These are phyloP conservation scores for Euphrasia confusa DNA, from an alignment of 257 asterid genomes.

Conservation along the genomic window DNA sequence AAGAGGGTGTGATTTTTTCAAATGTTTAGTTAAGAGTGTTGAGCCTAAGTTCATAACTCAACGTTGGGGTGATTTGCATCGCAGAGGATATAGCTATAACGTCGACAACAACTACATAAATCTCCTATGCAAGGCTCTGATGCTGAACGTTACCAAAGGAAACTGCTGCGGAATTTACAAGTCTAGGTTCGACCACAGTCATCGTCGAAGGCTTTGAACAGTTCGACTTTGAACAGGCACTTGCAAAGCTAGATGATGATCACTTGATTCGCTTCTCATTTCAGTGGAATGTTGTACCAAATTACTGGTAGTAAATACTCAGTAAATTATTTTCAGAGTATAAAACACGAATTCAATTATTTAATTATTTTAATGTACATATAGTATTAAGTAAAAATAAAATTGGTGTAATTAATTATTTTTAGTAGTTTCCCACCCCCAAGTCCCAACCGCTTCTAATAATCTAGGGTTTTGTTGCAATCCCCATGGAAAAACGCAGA, in stretches of 20 bases:
- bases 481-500: slow-evolving; percentile 6
- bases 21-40: slow-evolving; percentile 6
- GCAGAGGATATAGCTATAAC: neutral
- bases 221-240: slow-evolving; percentile 1
- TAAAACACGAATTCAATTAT: no score
- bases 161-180: neutral
- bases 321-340: no score
- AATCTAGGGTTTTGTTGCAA: slow-evolving; percentile 2
- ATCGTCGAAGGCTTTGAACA: slow-evolving; percentile 1
- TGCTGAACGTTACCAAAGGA: neutral
- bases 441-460: no score
- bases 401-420: no score
- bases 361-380: no score
- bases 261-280: neutral
- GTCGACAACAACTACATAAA: neutral
- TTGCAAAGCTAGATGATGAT: neutral
- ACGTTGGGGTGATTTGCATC: neutral
- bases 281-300: neutral
- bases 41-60: slow-evolving; percentile 16
- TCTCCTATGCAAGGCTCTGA: neutral
- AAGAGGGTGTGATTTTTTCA: neutral
- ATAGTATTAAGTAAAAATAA: no score
- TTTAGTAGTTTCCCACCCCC: no score
- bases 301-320: no score
- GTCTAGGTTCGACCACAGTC: neutral